Evolutionary conservation across 2,329 filamentous ascomycete genomes (phyloP).

Genomic region (Colletotrichum orchidophilum): DNA sequence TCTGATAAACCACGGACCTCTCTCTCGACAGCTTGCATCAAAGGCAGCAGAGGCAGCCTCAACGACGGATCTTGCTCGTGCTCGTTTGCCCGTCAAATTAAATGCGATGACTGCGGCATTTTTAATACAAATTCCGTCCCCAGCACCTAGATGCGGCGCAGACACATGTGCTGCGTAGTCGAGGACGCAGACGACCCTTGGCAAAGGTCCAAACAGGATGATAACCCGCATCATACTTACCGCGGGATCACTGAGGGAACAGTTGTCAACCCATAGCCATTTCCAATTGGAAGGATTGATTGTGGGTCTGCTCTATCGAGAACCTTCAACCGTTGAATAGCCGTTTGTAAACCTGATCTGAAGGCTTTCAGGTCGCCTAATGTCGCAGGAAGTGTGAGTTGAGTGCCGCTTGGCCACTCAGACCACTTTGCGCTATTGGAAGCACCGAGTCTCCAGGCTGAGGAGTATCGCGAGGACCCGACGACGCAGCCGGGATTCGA

Average conservation of each 20-base stretch:
- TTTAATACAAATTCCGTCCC: conserved; percentile 66
- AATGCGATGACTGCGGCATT: conserved; percentile 56
- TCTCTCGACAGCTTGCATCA: conserved; percentile 55
- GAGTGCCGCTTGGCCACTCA: conserved; percentile 40
- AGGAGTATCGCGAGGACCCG: conserved; percentile 36
- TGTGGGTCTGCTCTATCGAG: background rate
- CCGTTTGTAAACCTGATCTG: background rate
- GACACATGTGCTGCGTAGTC: conserved; percentile 73
- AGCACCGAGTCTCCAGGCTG: conserved; percentile 43
- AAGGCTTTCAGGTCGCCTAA: background rate
- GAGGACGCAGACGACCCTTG: conserved; percentile 57
- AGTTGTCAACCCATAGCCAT: background rate
- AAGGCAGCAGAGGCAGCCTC: conserved; percentile 60
- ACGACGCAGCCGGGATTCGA: conserved; percentile 42
- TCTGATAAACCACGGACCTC: conserved; percentile 59
- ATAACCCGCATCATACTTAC: conserved; percentile 58
- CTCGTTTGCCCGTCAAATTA: conserved; percentile 54
- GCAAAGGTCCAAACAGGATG: conserved; percentile 53
- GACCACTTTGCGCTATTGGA: conserved; percentile 50
- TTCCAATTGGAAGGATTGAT: background rate
- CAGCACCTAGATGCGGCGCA: conserved; percentile 68
- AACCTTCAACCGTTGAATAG: background rate
- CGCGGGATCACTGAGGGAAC: conserved; percentile 52
- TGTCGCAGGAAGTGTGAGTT: conserved; percentile 35
- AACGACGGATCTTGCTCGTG: conserved; percentile 44